Percentiles rank a stretch among this genome's conserved stretches.
Conservation (phyloP, 257 asterid genomes). For the Datura wrightii region DNA sequence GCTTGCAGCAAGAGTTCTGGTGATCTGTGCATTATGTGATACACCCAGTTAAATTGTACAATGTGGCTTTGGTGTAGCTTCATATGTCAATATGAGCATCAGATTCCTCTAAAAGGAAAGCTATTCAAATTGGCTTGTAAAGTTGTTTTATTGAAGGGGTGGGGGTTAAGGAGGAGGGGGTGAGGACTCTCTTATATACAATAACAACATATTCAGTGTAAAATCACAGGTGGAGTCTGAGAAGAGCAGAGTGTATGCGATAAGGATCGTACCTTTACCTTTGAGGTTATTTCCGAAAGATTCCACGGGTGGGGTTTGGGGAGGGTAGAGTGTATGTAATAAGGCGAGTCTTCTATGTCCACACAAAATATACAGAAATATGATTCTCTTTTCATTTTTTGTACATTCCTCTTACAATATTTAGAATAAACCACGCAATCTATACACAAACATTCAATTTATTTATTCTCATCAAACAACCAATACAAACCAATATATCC, state of each 20-base stretch:
- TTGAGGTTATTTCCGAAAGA: not conserved
- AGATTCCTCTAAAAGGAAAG: not conserved
- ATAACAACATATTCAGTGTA: too few species aligned
- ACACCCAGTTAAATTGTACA: constrained; percentile 14
- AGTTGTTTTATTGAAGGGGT: not conserved
- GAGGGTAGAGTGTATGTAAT: too few species aligned
- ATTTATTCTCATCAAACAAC: constrained; percentile 43
- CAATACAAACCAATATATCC: constrained; percentile 40
- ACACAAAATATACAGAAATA: not conserved
- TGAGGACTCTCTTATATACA: not conserved
- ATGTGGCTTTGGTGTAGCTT: not conserved
- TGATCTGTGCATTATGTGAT: not conserved
- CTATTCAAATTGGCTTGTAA: not conserved
- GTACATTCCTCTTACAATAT: constrained; percentile 38
- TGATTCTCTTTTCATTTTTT: constrained; percentile 32
- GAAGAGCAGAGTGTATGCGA: too few species aligned
- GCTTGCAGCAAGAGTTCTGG: not conserved
- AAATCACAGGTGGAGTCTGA: too few species aligned
- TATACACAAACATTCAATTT: constrained; percentile 39
- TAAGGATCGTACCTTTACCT: too few species aligned
- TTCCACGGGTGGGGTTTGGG: too few species aligned
- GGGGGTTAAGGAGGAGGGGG: too few species aligned
- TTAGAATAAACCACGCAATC: constrained; percentile 30
- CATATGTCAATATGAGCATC: not conserved
- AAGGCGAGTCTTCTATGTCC: not conserved